Evolutionary conservation across 2,329 filamentous ascomycete species (phyloP), one percentile per base, ranked within the genome.

Genomic region (Ophiobolus disseminans): DNA sequence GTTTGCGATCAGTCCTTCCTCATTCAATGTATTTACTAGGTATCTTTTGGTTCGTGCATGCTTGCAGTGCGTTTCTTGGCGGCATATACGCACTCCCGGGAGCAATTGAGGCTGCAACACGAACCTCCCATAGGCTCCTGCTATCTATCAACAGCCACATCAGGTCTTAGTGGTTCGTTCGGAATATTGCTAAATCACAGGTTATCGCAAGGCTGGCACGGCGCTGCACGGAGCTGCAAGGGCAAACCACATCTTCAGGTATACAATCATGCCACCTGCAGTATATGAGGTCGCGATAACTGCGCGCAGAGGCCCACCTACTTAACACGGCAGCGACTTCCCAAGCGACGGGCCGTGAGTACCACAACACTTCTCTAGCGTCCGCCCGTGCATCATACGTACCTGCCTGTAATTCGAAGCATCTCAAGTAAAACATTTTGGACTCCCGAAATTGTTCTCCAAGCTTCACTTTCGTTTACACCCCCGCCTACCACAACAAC

Each of bases 391-490:
- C 20, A n/a, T 16, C 31, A 13, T 26, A 25, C n/a, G 40, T 26
- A n/a, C 40, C 30, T 23, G 22, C 32, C 31, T 32, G 14, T 30
- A 5, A 20, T 22, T n/a, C 13, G 21, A 7, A 26, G 5, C 10
- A 26, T n/a, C 16, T 17, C n/a, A 13, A 21, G 22, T 19, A 31
- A 41, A 16, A 41, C 26, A 25, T 8, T 26, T 20, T n/a, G n/a
- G n/a, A n/a, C n/a, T n/a, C n/a, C n/a, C n/a, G n/a, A n/a, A n/a
- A n/a, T n/a, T n/a, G n/a, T 25, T 19, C 11, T 40, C 28, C 34
- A 42, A n/a, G n/a, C 32, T 9, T 43, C 20, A 46, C 40, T 21
- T 4, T 37, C 38, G 44, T 28, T 50, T 30, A 17, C 14, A 22
- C 40, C 19, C 14, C 23, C n/a, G 13, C 21, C 5, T 44, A 37